Evolutionary conservation across 2,329 filamentous ascomycete genomes (phyloP).

Genomic region (Paraphoma sp.): DNA sequence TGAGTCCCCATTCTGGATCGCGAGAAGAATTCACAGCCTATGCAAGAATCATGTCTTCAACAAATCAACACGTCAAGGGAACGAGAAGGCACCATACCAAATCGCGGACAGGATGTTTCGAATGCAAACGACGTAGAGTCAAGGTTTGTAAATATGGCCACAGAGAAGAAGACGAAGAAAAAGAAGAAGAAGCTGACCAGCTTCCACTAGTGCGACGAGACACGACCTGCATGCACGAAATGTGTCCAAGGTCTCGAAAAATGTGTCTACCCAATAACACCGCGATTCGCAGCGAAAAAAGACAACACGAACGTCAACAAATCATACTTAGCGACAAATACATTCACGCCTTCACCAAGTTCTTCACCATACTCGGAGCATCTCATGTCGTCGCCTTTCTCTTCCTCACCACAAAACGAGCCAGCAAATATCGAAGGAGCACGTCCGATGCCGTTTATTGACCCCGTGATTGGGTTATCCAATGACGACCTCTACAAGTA

Average conservation of each 20-base stretch:
- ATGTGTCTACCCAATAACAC: not conserved
- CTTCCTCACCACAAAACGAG: too few species aligned
- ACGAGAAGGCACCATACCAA: not conserved
- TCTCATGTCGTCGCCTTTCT: not conserved
- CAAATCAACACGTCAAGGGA: not conserved
- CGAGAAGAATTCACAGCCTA: too few species aligned
- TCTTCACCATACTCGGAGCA: not conserved
- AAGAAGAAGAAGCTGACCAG: not conserved
- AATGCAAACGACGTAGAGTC: not conserved
- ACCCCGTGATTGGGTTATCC: not conserved
- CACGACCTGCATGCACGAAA: not conserved
- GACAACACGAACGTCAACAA: not conserved
- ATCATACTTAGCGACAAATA: not conserved
- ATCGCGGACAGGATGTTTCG: not conserved
- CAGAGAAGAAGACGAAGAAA: too few species aligned
- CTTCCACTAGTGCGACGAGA: not conserved
- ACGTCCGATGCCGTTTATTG: not conserved
- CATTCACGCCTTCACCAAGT: not conserved
- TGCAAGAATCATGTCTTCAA: too few species aligned
- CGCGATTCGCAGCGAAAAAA: too few species aligned
- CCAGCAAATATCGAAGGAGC: too few species aligned
- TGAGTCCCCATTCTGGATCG: too few species aligned
- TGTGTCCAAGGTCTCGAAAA: not conserved
- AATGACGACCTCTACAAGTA: conserved; percentile 12
- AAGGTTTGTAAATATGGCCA: not conserved